A percentile compares a stretch with the other conserved stretches of the same genome.
Evolutionary conservation across 2,329 filamentous ascomycete species (phyloP).

Genomic region (Beauveria asiatica): DNA sequence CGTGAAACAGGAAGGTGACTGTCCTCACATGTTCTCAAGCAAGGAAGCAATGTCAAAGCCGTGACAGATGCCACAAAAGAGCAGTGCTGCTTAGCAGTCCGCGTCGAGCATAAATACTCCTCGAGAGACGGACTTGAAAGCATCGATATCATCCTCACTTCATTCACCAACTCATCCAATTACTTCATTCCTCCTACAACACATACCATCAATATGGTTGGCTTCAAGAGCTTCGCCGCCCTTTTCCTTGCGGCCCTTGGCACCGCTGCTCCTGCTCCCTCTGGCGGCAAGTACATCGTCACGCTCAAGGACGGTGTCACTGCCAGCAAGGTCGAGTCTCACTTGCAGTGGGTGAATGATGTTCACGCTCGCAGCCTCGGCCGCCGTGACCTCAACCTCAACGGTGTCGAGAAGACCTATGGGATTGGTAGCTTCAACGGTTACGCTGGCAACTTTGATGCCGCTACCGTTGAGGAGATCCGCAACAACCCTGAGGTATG

Average conservation of each 20-base stretch:
- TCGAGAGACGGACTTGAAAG: background rate
- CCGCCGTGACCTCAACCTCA: slow-evolving; percentile 25
- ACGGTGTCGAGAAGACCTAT: slow-evolving; percentile 23
- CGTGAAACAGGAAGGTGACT: slow-evolving; percentile 2
- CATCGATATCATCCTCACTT: background rate
- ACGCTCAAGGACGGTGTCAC: slow-evolving; percentile 31
- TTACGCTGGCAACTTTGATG: slow-evolving; percentile 35
- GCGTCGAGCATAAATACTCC: background rate
- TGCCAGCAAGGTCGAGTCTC: slow-evolving; percentile 23
- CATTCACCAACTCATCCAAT: background rate
- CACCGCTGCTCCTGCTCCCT: slow-evolving; percentile 2
- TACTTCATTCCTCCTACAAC: background rate
- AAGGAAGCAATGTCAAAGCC: background rate
- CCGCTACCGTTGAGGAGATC: slow-evolving; percentile 31
- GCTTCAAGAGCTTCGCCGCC: slow-evolving; percentile 16
- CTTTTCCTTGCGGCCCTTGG: slow-evolving; percentile 12
- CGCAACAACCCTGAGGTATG: slow-evolving; percentile 31
- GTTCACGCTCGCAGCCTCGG: slow-evolving; percentile 25
- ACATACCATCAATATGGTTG: slow-evolving; percentile 12
- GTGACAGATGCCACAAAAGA: background rate
- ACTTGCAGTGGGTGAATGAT: slow-evolving; percentile 24
- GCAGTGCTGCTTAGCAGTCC: background rate
- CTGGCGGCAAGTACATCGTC: slow-evolving; percentile 34
- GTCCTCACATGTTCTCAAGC: background rate
- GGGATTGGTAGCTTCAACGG: slow-evolving; percentile 28